phyloP scores from a whole-genome alignment of 139 green algal genomes.

The Marvania coccoides region DNA sequence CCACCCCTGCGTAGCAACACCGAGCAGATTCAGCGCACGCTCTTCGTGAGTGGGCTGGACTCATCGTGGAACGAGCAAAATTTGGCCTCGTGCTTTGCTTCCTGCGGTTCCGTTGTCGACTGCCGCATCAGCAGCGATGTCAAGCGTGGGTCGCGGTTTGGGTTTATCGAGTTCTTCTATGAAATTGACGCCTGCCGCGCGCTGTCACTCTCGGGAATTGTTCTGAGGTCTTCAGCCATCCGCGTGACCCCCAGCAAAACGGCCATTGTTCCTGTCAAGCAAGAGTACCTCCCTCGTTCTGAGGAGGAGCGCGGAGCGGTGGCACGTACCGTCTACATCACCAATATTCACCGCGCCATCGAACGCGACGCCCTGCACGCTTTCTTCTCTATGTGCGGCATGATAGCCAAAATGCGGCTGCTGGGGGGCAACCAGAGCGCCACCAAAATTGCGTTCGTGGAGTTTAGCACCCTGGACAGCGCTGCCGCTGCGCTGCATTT shows the following conservation, averaged over 20 bases:
- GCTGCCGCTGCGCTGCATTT: constrained; percentile 81
- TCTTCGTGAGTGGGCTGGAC: constrained; percentile 72
- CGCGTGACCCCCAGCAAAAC: constrained; percentile 82
- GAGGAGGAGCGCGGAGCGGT: constrained; percentile 52
- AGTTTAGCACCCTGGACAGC: constrained; percentile 73
- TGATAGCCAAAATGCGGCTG: constrained; percentile 68
- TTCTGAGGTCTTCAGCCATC: constrained; percentile 61
- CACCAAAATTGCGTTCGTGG: constrained; percentile 90
- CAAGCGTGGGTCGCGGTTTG: constrained; percentile 83
- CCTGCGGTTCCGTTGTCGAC: constrained; percentile 69
- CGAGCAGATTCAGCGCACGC: constrained; percentile 66
- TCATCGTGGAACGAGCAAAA: constrained; percentile 61
- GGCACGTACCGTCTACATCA: constrained; percentile 78
- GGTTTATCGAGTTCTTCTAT: constrained; percentile 85
- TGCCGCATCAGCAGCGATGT: constrained; percentile 88
- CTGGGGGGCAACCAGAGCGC: constrained; percentile 77
- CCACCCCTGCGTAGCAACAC: too few species aligned
- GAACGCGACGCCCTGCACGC: constrained; percentile 52
- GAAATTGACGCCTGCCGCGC: constrained; percentile 48
- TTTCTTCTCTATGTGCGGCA: constrained; percentile 89
- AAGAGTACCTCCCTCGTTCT: constrained; percentile 47
- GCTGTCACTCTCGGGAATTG: constrained; percentile 43
- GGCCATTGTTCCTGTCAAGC: constrained; percentile 90
- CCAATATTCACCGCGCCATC: constrained; percentile 86
- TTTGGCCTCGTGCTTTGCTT: constrained; percentile 57